phyloP scores from a whole-genome alignment of 208 protist species.

The Tetramitus jugosus region DNA sequence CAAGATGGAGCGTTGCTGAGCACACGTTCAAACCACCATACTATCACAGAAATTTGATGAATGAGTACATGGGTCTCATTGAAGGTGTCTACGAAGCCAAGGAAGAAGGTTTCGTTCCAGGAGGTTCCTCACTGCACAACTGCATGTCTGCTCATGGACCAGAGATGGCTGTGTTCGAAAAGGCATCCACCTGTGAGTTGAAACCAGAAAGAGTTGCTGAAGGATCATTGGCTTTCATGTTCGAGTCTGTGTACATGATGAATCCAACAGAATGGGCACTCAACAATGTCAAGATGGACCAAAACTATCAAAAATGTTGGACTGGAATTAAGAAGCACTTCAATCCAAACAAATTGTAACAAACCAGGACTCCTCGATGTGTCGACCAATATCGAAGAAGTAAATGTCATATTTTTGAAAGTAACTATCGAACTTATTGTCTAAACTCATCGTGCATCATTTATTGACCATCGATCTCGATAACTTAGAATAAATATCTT shows the following conservation, averaged over 20 bases:
- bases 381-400: too few relatives aligned
- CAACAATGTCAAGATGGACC: conserved; percentile 35
- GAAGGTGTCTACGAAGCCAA: conserved; percentile 70
- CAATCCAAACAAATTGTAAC: too few relatives aligned
- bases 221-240: conserved; percentile 73
- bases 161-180: conserved; percentile 45
- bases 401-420: too few relatives aligned
- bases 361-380: too few relatives aligned
- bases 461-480: too few relatives aligned
- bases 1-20: conserved; percentile 59
- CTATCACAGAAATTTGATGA: conserved; percentile 77
- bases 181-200: conserved; percentile 36
- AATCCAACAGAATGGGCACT: conserved; percentile 49
- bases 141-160: conserved; percentile 54
- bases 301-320: conserved; percentile 61
- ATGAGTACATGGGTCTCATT: conserved; percentile 81
- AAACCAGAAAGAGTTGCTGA: conserved; percentile 48
- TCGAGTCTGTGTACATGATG: conserved; percentile 59
- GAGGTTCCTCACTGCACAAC: conserved; percentile 48
- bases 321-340: too few relatives aligned
- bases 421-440: too few relatives aligned
- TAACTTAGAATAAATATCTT: conserved; percentile 5
- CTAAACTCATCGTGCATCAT: too few relatives aligned
- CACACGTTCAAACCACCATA: conserved; percentile 78
- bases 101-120: conserved; percentile 54